Evolutionary conservation across 1,139 yeast species (phyloP).

Genomic region (Maudiozyma humilis): DNA sequence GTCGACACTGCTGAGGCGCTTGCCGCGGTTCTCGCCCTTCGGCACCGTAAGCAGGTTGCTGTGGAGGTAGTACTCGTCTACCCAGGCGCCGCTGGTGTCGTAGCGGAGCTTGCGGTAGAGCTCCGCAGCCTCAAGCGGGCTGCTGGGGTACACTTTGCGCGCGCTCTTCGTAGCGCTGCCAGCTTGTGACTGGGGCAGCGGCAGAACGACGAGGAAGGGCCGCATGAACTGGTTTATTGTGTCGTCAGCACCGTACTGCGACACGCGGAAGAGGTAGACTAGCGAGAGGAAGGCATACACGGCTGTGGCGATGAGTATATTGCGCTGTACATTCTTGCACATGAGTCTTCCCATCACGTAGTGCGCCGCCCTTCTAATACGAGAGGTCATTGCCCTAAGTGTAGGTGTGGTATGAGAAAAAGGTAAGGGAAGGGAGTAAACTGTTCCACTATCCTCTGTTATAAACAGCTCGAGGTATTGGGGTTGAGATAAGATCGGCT

Average conservation of each 20-base stretch:
- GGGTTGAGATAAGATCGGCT: no score
- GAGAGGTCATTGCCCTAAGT: no score
- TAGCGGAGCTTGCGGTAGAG: constrained; percentile 18
- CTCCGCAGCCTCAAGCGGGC: constrained; percentile 7
- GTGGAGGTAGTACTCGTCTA: constrained; percentile 16
- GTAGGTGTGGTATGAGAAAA: no score
- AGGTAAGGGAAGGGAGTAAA: no score
- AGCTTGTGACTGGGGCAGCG: not conserved
- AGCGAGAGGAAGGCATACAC: constrained; percentile 1
- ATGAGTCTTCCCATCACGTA: not conserved
- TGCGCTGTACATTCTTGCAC: not conserved
- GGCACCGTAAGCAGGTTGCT: constrained; percentile 15
- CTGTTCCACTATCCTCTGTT: no score
- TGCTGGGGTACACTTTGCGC: not conserved
- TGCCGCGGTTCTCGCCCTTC: constrained; percentile 14
- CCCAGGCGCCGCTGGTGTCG: constrained; percentile 15
- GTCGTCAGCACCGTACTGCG: constrained; percentile 1
- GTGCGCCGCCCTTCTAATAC: not conserved
- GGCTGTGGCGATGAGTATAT: not conserved
- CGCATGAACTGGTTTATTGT: not conserved
- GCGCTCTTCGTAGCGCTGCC: no score
- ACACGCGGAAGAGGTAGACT: not conserved
- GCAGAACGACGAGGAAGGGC: not conserved
- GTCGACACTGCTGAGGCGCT: constrained; percentile 11
- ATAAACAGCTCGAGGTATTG: no score